Conservation (phyloP, 306 rosid genomes). For the Medicago arabica region DNA sequence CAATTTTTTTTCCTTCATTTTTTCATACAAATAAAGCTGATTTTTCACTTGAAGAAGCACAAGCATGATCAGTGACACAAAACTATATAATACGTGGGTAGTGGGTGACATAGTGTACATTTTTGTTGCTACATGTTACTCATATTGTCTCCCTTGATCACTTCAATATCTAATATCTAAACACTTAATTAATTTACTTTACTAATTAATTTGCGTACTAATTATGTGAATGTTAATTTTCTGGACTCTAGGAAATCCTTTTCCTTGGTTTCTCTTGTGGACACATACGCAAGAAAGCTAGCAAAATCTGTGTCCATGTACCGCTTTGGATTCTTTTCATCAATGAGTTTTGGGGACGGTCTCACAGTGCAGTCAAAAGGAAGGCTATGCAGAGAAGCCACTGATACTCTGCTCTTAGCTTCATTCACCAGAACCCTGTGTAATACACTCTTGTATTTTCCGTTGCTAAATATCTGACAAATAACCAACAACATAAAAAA, state of each 20-base stretch:
- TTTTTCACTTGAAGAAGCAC: too few relatives aligned
- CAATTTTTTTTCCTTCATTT: too few relatives aligned
- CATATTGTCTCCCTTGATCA: neutral
- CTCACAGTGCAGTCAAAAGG: constrained; percentile 52
- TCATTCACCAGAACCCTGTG: constrained; percentile 86
- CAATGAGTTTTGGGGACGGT: constrained; percentile 64
- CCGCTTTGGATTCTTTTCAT: constrained; percentile 73
- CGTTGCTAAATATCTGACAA: constrained; percentile 82
- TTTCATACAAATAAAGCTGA: too few relatives aligned
- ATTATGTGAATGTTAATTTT: constrained; percentile 48
- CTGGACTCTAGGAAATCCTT: constrained; percentile 82
- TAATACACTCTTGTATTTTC: constrained; percentile 83
- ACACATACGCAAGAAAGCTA: constrained; percentile 60
- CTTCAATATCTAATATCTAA: neutral
- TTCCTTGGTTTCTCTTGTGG: constrained; percentile 61
- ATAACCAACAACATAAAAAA: neutral
- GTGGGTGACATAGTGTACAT: too few relatives aligned
- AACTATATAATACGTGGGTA: too few relatives aligned
- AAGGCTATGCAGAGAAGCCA: constrained; percentile 80
- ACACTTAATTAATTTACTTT: neutral
- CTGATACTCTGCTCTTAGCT: constrained; percentile 59
- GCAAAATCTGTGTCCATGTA: constrained; percentile 78
- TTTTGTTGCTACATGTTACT: too few relatives aligned
- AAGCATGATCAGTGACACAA: too few relatives aligned
- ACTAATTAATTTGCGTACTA: neutral